Conservation (phyloP, 73 alveolate species). For the Paramecium sonneborni region DNA sequence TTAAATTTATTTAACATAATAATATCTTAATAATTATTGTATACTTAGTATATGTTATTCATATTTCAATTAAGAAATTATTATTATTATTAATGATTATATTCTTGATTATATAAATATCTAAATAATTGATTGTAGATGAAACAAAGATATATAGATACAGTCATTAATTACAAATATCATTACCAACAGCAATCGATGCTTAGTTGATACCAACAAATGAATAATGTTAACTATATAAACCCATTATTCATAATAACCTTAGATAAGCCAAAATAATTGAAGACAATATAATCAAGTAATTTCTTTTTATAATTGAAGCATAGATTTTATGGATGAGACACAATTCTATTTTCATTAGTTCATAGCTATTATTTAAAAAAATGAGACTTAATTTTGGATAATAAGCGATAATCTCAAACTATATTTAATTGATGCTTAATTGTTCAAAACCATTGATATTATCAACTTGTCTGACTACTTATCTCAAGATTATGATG, state of each 20-base stretch:
- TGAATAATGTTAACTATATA: not conserved
- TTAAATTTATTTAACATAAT: not conserved
- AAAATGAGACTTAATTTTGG: not conserved
- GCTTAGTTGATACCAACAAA: not conserved
- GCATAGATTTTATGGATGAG: not conserved
- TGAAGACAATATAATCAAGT: not conserved
- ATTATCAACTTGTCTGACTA: not conserved
- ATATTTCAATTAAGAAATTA: not conserved
- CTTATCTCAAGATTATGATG: not conserved
- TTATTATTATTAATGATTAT: not conserved
- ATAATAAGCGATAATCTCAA: not conserved
- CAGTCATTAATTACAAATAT: not conserved
- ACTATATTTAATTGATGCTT: not conserved
- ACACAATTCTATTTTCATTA: slow-evolving; percentile 7
- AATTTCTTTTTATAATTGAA: not conserved
- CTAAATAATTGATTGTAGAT: not conserved
- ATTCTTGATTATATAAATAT: not conserved
- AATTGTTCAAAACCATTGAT: not conserved
- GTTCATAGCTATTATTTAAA: not conserved
- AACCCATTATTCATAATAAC: not conserved
- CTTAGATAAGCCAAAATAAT: not conserved
- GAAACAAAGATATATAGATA: not conserved
- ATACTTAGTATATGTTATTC: not conserved
- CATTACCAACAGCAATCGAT: not conserved
- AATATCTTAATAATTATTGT: not conserved